These are phyloP conservation scores for Boletus edulis DNA, from an alignment of 768 basidiomycete species.

Conservation along the genomic window DNA sequence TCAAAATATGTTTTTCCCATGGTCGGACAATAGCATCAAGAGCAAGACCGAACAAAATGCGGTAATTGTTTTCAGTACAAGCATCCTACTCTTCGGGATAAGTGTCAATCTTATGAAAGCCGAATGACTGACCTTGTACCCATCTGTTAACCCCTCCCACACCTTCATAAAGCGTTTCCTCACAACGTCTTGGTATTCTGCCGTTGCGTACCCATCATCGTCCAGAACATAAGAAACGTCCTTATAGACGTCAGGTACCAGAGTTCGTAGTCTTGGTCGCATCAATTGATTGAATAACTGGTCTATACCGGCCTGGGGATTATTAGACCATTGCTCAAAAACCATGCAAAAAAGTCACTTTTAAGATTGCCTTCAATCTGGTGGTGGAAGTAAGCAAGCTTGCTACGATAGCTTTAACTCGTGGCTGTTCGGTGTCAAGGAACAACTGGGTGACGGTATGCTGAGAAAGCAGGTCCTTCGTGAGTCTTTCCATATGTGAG, in stretches of 20 bases:
- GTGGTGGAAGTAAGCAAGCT: slow-evolving; percentile 52
- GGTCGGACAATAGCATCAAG: slow-evolving; percentile 89
- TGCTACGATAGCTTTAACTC: slow-evolving; percentile 47
- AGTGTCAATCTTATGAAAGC: background rate
- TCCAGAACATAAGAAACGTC: slow-evolving; percentile 87
- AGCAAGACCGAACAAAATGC: slow-evolving; percentile 78
- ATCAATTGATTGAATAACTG: slow-evolving; percentile 95
- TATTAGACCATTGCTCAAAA: slow-evolving; percentile 2
- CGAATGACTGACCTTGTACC: slow-evolving; percentile 66
- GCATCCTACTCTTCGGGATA: slow-evolving; percentile 52
- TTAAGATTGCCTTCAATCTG: slow-evolving; percentile 70
- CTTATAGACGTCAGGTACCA: slow-evolving; percentile 86
- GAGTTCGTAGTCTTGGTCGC: slow-evolving; percentile 79
- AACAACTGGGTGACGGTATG: slow-evolving; percentile 66
- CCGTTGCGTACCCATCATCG: slow-evolving; percentile 79
- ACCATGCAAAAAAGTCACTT: slow-evolving; percentile 47
- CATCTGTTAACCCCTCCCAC: slow-evolving; percentile 85
- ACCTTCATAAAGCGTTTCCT: slow-evolving; percentile 86
- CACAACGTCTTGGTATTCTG: slow-evolving; percentile 84
- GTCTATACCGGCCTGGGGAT: slow-evolving; percentile 72
- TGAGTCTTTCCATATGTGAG: slow-evolving; percentile 82
- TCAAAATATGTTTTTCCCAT: slow-evolving; percentile 87
- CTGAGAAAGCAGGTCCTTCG: slow-evolving; percentile 59
- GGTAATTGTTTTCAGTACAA: slow-evolving; percentile 87
- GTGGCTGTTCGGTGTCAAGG: slow-evolving; percentile 50